Conservation (phyloP, 2,329 filamentous ascomycete genomes). For the Aquanectria penicillioides region DNA sequence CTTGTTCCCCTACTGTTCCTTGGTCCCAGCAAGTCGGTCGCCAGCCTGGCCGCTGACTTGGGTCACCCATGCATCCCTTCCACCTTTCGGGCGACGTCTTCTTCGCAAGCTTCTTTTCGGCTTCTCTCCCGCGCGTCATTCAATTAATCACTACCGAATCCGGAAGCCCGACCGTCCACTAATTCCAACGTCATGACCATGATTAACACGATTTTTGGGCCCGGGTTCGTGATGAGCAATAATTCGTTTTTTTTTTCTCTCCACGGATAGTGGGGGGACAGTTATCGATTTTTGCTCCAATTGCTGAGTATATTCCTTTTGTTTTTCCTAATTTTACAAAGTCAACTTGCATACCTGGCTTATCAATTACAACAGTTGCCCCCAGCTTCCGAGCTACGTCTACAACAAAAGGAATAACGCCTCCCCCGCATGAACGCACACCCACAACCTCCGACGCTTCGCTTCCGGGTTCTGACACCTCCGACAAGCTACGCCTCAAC, state of each 20-base stretch:
- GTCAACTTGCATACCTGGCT: constrained; percentile 22
- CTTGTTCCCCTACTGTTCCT: background rate
- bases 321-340: constrained; percentile 34
- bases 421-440: constrained; percentile 27
- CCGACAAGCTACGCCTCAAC: constrained; percentile 18
- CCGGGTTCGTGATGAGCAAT: background rate
- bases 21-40: constrained; percentile 30
- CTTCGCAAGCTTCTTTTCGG: constrained; percentile 26
- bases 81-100: constrained; percentile 19
- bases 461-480: constrained; percentile 9
- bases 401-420: constrained; percentile 34
- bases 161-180: constrained; percentile 26
- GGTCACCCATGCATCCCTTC: constrained; percentile 32
- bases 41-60: constrained; percentile 25
- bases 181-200: constrained; percentile 10
- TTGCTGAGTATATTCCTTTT: constrained; percentile 20
- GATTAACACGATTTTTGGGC: constrained; percentile 1
- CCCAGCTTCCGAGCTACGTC: constrained; percentile 14
- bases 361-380: constrained; percentile 34
- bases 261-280: background rate
- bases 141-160: constrained; percentile 24
- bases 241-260: background rate
- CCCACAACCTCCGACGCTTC: constrained; percentile 18
- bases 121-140: constrained; percentile 14
- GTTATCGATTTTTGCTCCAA: constrained; percentile 17